Percentiles rank a stretch among this genome's conserved stretches.
Evolutionary conservation across 1,139 yeast species (phyloP).

Genomic region (Yamadazyma membranifaciens): DNA sequence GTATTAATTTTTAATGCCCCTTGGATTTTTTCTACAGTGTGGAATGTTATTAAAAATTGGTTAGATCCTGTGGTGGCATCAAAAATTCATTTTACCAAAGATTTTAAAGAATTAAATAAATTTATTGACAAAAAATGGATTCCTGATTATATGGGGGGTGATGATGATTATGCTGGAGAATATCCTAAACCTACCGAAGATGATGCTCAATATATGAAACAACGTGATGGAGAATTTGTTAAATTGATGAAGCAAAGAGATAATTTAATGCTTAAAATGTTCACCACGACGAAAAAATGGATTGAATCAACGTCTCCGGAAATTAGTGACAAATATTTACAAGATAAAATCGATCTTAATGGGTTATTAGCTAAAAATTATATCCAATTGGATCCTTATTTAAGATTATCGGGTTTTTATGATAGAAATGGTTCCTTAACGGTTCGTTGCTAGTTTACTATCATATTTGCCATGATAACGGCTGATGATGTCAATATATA

Average conservation of each 20-base stretch:
- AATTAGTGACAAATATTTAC: conserved; percentile 38
- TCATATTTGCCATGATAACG: no score
- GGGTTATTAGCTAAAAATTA: conserved; percentile 32
- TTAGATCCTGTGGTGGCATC: conserved; percentile 46
- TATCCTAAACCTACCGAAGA: conserved; percentile 31
- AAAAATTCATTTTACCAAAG: conserved; percentile 44
- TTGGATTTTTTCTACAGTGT: conserved; percentile 49
- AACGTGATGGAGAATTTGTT: conserved; percentile 24
- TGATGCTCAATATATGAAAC: conserved; percentile 28
- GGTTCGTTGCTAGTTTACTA: conserved; percentile 6
- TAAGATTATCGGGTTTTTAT: conserved; percentile 37
- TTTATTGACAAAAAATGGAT: conserved; percentile 34
- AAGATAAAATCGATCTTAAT: conserved; percentile 35
- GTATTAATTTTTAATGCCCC: conserved; percentile 47
- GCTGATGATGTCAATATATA: no score
- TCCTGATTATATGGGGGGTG: conserved; percentile 43
- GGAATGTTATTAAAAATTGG: conserved; percentile 48
- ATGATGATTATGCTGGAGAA: conserved; percentile 25
- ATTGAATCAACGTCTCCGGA: conserved; percentile 41
- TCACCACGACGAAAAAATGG: conserved; percentile 43
- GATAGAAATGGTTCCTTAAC: conserved; percentile 34
- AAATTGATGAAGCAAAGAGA: conserved; percentile 33
- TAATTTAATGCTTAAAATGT: conserved; percentile 25
- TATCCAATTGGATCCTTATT: conserved; percentile 38
- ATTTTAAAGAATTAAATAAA: conserved; percentile 30